phyloP scores from a whole-genome alignment of 257 asterid species.

The Ilex asprella region DNA sequence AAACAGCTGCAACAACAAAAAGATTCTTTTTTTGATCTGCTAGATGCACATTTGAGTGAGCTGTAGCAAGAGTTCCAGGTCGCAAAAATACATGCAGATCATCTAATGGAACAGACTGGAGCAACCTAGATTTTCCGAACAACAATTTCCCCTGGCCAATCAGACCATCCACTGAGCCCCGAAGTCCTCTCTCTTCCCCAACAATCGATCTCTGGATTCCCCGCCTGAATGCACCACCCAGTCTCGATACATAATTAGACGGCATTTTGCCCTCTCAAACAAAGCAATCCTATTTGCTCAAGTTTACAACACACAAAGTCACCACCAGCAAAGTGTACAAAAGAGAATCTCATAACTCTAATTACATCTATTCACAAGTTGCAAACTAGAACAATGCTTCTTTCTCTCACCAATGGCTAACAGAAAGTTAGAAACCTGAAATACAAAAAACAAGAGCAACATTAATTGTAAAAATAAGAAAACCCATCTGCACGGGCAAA shows the following conservation, averaged over 20 bases:
- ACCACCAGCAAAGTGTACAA: constrained; percentile 25
- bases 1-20: constrained; percentile 58
- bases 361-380: constrained; percentile 28
- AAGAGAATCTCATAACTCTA: constrained; percentile 62
- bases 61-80: constrained; percentile 59
- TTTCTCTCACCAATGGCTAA: too few species aligned
- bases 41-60: constrained; percentile 53
- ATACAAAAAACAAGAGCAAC: too few species aligned
- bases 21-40: constrained; percentile 51
- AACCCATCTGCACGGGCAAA: too few species aligned
- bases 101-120: constrained; percentile 34
- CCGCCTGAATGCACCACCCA: constrained; percentile 38
- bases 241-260: constrained; percentile 50
- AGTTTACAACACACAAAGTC: constrained; percentile 20
- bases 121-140: constrained; percentile 36
- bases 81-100: constrained; percentile 44
- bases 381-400: neutral
- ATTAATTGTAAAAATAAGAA: too few species aligned
- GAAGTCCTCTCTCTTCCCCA: constrained; percentile 37
- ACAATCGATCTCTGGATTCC: constrained; percentile 42
- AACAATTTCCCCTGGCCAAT: constrained; percentile 40
- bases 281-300: constrained; percentile 18
- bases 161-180: constrained; percentile 38
- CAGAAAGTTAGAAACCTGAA: too few species aligned
- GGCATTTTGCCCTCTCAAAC: constrained; percentile 51